Conservation (phyloP, 345 rosid species). For the Capsella bursapastoris region DNA sequence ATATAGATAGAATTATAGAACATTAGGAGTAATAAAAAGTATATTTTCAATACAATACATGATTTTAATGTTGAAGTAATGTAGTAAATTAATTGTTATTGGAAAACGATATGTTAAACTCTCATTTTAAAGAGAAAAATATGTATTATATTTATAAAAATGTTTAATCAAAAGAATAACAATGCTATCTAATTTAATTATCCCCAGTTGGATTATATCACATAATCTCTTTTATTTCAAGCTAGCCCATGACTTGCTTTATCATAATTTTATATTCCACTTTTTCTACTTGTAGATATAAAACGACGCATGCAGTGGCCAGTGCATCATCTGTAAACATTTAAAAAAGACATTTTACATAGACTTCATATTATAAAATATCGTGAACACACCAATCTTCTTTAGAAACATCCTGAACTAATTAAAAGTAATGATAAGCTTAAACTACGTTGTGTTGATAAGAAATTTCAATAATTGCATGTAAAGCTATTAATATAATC, state of each 20-base stretch:
- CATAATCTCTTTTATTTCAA: not conserved
- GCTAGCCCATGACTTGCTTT: slow-evolving; percentile 33
- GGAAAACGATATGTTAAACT: not conserved
- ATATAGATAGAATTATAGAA: too few species aligned
- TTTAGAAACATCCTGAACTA: slow-evolving; percentile 28
- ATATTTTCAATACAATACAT: not conserved
- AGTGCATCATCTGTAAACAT: not conserved
- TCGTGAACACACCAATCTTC: slow-evolving; percentile 19
- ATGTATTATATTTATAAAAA: not conserved
- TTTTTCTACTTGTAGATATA: not conserved
- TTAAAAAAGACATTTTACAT: not conserved
- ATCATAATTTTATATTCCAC: slow-evolving; percentile 15
- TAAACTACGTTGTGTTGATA: slow-evolving; percentile 30
- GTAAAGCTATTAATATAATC: slow-evolving; percentile 28
- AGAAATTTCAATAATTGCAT: slow-evolving; percentile 40
- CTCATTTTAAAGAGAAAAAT: not conserved
- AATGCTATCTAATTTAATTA: too few species aligned
- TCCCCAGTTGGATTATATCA: not conserved
- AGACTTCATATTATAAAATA: not conserved
- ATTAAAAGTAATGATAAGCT: slow-evolving; percentile 38
- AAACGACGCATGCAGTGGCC: slow-evolving; percentile 1
- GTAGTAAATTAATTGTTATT: not conserved
- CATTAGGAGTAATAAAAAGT: too few species aligned
- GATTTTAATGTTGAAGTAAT: not conserved
- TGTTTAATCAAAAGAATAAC: not conserved